A percentile compares a stretch with the other conserved stretches of the same genome.
phyloP scores from a whole-genome alignment of 2,329 filamentous ascomycete genomes.

The Paracorniculantispora psalliotae region DNA sequence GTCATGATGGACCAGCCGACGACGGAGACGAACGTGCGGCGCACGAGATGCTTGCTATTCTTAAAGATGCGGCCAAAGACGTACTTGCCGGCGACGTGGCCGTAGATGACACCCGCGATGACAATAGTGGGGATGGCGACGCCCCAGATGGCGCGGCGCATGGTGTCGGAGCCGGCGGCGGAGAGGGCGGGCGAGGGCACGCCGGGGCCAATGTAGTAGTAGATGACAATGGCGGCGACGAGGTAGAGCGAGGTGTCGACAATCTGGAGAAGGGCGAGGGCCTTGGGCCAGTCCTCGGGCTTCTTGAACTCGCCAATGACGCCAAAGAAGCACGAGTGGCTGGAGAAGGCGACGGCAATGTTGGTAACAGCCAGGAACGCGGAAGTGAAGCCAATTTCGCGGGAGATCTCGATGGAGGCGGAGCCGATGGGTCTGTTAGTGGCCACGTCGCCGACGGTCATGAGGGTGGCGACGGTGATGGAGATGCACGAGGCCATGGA shows the following conservation, averaged over 20 bases:
- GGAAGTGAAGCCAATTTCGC: slow-evolving; percentile 41
- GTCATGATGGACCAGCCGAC: slow-evolving; percentile 56
- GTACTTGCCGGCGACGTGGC: slow-evolving; percentile 61
- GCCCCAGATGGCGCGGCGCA: slow-evolving; percentile 63
- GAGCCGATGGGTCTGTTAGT: slow-evolving; percentile 36
- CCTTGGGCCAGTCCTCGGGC: slow-evolving; percentile 55
- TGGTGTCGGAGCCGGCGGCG: slow-evolving; percentile 44
- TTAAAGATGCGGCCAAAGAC: slow-evolving; percentile 60
- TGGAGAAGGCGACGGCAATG: slow-evolving; percentile 61
- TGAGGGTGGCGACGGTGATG: slow-evolving; percentile 56
- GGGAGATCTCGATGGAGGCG: slow-evolving; percentile 27
- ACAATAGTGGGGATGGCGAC: slow-evolving; percentile 66
- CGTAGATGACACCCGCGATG: slow-evolving; percentile 66
- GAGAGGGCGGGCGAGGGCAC: slow-evolving; percentile 64
- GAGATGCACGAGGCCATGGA: slow-evolving; percentile 59
- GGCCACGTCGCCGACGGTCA: slow-evolving; percentile 60
- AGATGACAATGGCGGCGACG: slow-evolving; percentile 60
- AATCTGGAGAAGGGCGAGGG: slow-evolving; percentile 50
- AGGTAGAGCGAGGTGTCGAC: slow-evolving; percentile 59
- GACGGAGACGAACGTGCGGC: slow-evolving; percentile 45
- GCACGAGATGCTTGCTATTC: slow-evolving; percentile 50
- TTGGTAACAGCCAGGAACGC: slow-evolving; percentile 56
- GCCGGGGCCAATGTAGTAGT: slow-evolving; percentile 56
- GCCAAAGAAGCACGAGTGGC: slow-evolving; percentile 64
- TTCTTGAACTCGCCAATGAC: slow-evolving; percentile 61